Evolutionary conservation across 345 rosid genomes (phyloP).

Genomic region (Hirschfeldia incana): DNA sequence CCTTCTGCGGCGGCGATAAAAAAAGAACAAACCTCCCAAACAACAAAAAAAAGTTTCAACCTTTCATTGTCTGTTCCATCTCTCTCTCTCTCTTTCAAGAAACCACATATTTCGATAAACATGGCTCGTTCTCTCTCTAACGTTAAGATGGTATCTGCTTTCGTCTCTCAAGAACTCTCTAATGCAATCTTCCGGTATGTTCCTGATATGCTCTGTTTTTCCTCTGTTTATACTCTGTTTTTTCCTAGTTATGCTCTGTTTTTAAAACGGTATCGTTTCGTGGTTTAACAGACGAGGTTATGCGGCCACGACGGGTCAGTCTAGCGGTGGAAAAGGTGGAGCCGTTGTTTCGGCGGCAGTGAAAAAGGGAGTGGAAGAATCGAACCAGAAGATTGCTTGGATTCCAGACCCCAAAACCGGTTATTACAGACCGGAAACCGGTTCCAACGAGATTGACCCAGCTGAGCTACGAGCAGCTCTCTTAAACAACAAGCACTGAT

Average conservation of each 20-base stretch:
- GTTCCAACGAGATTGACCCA: constrained; percentile 59
- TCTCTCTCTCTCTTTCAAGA: constrained; percentile 18
- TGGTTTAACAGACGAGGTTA: constrained; percentile 37
- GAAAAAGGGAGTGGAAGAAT: constrained; percentile 48
- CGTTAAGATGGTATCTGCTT: constrained; percentile 39
- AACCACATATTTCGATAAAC: not conserved
- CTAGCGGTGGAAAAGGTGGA: constrained; percentile 34
- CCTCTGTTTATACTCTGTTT: constrained; percentile 5
- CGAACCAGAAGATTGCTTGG: constrained; percentile 62
- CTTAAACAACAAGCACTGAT: constrained; percentile 60
- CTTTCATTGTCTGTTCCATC: constrained; percentile 26
- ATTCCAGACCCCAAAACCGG: constrained; percentile 90
- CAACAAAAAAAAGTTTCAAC: not conserved
- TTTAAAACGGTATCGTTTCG: constrained; percentile 6
- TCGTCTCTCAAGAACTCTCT: constrained; percentile 39
- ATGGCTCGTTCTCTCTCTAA: constrained; percentile 44
- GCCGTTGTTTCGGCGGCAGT: constrained; percentile 29
- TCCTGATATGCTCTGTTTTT: not conserved
- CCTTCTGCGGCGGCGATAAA: constrained; percentile 31
- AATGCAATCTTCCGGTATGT: constrained; percentile 39
- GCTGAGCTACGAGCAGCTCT: constrained; percentile 67
- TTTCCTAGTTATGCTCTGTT: not conserved
- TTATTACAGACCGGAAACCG: constrained; percentile 74
- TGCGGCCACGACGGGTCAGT: constrained; percentile 39
- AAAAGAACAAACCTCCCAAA: constrained; percentile 1